These are phyloP conservation scores for Coniochaeta hoffmannii DNA, from an alignment of 2,329 filamentous ascomycete species.

Conservation along the genomic window DNA sequence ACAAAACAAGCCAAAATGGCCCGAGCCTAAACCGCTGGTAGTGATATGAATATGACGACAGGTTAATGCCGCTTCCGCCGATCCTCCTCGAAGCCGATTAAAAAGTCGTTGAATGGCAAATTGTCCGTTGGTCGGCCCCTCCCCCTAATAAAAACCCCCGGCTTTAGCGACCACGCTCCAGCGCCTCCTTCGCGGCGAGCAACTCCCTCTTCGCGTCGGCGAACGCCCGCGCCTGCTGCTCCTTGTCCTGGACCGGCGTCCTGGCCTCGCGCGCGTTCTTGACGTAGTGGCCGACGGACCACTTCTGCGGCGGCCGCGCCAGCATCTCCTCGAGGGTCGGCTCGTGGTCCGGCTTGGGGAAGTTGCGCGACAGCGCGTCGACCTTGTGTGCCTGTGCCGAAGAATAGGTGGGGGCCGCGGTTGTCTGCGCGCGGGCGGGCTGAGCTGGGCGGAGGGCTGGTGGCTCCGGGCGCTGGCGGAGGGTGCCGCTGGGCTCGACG, in stretches of 20 bases:
- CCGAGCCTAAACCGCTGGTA: too few species aligned
- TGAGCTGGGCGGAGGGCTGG: not conserved
- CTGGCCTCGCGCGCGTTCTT: slow-evolving; percentile 20
- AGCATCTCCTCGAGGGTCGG: slow-evolving; percentile 36
- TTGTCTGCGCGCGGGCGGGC: not conserved
- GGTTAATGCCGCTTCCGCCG: not conserved
- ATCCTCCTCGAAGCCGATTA: not conserved
- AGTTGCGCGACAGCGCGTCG: slow-evolving; percentile 29
- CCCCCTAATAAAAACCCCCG: too few species aligned
- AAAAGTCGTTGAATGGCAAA: not conserved
- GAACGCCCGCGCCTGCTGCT: slow-evolving; percentile 30
- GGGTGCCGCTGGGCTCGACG: not conserved
- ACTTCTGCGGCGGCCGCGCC: slow-evolving; percentile 28
- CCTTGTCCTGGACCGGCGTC: slow-evolving; percentile 20
- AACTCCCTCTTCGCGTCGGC: slow-evolving; percentile 41
- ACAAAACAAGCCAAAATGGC: not conserved
- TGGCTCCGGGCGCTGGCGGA: not conserved
- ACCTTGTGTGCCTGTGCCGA: slow-evolving; percentile 3
- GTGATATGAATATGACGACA: not conserved
- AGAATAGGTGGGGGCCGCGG: slow-evolving; percentile 7
- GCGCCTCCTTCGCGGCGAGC: slow-evolving; percentile 26
- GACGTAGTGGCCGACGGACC: slow-evolving; percentile 30
- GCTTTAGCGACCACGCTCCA: slow-evolving; percentile 4
- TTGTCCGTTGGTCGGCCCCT: not conserved
- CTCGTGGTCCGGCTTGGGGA: slow-evolving; percentile 31